phyloP scores from a whole-genome alignment of 345 rosid species.

The Eucalyptus coolabah region DNA sequence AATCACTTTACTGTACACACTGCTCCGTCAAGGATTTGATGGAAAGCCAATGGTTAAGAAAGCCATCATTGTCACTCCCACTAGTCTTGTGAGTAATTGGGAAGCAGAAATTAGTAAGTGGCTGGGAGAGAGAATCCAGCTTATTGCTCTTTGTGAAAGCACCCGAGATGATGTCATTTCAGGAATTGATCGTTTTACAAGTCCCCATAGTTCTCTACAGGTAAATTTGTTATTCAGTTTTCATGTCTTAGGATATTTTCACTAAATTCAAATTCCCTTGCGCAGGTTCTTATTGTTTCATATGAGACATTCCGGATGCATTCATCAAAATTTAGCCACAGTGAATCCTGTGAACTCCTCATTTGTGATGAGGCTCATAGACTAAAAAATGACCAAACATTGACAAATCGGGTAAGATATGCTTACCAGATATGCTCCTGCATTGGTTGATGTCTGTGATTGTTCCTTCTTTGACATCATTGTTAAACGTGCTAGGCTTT shows the following conservation, averaged over 20 bases:
- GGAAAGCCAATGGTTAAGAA: constrained; percentile 90
- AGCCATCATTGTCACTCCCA: constrained; percentile 93
- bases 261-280: neutral
- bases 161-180: constrained; percentile 84
- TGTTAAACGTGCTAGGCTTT: constrained; percentile 37
- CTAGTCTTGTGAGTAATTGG: constrained; percentile 99
- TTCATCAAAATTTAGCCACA: constrained; percentile 68
- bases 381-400: constrained; percentile 89
- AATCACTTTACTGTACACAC: constrained; percentile 78
- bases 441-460: neutral
- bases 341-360: constrained; percentile 86
- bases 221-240: constrained; percentile 13
- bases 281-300: constrained; percentile 81
- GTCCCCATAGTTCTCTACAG: constrained; percentile 59
- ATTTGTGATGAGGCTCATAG: constrained; percentile 99
- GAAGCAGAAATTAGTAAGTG: constrained; percentile 94
- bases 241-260: neutral
- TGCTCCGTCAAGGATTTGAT: constrained; percentile 85
- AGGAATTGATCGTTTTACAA: constrained; percentile 76
- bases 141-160: constrained; percentile 93
- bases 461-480: neutral
- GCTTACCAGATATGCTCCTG: constrained; percentile 1
- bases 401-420: constrained; percentile 76
- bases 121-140: constrained; percentile 86
- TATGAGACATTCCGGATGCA: constrained; percentile 98